Conservation (phyloP, 164 flowering plant genomes). For the Houttuynia cordata region DNA sequence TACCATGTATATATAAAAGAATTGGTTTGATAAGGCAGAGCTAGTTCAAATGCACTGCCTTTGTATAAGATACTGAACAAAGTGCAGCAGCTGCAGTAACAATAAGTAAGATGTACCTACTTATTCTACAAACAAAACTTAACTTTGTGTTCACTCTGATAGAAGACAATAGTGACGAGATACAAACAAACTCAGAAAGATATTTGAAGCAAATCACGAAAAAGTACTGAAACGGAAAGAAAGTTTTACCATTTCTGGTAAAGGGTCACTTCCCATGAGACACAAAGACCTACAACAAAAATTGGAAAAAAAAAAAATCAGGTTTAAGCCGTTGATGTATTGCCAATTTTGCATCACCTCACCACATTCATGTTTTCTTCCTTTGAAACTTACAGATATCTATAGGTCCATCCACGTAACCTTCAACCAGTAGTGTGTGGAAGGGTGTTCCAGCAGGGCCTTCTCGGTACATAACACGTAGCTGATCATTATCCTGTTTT, state of each 20-base stretch:
- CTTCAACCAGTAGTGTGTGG: conserved; percentile 83
- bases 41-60: too few relatives aligned
- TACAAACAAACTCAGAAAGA: neutral
- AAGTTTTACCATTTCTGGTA: conserved; percentile 63
- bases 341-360: neutral
- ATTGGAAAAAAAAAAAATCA: neutral
- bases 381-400: conserved; percentile 65
- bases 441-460: conserved; percentile 75
- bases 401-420: conserved; percentile 71
- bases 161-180: neutral
- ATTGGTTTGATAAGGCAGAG: too few relatives aligned
- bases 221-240: neutral
- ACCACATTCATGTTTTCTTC: too few relatives aligned
- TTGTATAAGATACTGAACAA: too few relatives aligned
- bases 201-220: neutral
- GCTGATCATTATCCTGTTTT: conserved; percentile 72
- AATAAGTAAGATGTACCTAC: too few relatives aligned
- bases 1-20: too few relatives aligned
- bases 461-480: conserved; percentile 88
- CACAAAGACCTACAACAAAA: conserved; percentile 62
- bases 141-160: neutral
- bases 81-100: too few relatives aligned
- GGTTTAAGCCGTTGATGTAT: neutral
- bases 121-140: too few relatives aligned
- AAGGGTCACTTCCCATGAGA: conserved; percentile 66